Evolutionary conservation across 495 filamentous ascomycete genomes (phyloP).

Genomic region (Friedmanniomyces simplex): DNA sequence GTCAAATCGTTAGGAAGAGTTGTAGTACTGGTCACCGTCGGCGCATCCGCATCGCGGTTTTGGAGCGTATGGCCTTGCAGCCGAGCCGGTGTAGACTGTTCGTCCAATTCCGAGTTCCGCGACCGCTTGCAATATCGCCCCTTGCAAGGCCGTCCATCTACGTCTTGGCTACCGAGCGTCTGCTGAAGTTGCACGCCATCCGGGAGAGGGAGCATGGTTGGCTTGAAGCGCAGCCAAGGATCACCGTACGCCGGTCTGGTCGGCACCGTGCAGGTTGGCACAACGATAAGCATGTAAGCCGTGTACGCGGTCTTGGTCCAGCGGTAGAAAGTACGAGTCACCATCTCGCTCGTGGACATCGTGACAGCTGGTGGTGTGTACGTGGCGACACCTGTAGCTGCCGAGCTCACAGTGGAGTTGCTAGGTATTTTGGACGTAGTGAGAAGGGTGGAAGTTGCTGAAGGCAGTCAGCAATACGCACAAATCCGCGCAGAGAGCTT

Average conservation of each 20-base stretch:
- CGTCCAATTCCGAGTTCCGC: no score
- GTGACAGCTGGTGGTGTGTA: not conserved
- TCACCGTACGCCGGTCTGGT: not conserved
- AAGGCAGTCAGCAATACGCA: not conserved
- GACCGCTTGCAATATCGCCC: not conserved
- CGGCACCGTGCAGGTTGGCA: not conserved
- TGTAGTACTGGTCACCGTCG: not conserved
- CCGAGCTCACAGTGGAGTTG: not conserved
- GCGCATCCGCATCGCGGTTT: conserved; percentile 3
- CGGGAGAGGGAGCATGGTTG: not conserved
- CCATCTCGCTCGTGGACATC: not conserved
- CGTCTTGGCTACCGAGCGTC: not conserved
- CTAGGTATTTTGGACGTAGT: not conserved
- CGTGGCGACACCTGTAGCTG: not conserved
- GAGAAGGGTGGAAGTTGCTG: not conserved
- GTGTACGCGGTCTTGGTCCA: not conserved
- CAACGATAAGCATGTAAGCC: not conserved
- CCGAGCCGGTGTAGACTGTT: no score
- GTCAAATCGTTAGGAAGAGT: not conserved
- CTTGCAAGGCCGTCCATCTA: not conserved
- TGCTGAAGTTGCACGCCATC: not conserved
- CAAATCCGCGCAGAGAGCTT: not conserved
- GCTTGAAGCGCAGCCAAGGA: not conserved
- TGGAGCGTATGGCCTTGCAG: not conserved
- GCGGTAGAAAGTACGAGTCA: conserved; percentile 1